Conservation (phyloP, 2,329 filamentous ascomycete genomes). For the Aspergillus cejpii region DNA sequence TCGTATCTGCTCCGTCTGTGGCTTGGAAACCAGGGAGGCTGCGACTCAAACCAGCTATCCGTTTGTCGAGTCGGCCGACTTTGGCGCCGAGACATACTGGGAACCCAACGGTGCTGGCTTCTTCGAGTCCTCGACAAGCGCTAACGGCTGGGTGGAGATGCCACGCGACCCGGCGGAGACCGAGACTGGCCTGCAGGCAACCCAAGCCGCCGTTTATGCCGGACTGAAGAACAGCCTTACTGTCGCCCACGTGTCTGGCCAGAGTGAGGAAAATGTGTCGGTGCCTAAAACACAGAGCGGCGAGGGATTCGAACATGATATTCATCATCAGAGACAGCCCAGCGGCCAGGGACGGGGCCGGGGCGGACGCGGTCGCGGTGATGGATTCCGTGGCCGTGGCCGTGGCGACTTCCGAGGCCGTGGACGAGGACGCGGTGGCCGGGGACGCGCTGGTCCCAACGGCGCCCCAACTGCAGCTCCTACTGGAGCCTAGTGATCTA, state of each 20-base stretch:
- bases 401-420: slow-evolving; percentile 34
- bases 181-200: slow-evolving; percentile 57
- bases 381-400: slow-evolving; percentile 34
- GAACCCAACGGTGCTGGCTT: slow-evolving; percentile 46
- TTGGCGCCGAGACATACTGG: slow-evolving; percentile 50
- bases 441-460: slow-evolving; percentile 26
- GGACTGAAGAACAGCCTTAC: slow-evolving; percentile 53
- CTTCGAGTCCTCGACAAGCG: slow-evolving; percentile 42
- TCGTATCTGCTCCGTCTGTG: slow-evolving; percentile 51
- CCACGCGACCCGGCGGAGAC: slow-evolving; percentile 68
- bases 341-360: slow-evolving; percentile 34
- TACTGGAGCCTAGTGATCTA: slow-evolving; percentile 13
- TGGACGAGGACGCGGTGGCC: slow-evolving; percentile 27
- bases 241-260: slow-evolving; percentile 51
- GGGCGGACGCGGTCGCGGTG: slow-evolving; percentile 33
- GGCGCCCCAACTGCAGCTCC: slow-evolving; percentile 21
- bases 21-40: slow-evolving; percentile 47
- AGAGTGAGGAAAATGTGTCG: slow-evolving; percentile 76
- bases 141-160: slow-evolving; percentile 69
- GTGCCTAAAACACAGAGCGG: slow-evolving; percentile 34
- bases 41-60: slow-evolving; percentile 17
- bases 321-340: slow-evolving; percentile 30
- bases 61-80: slow-evolving; percentile 39
- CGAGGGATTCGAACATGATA: slow-evolving; percentile 35
- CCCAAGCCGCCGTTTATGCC: slow-evolving; percentile 57